Evolutionary conservation across 805 yeast genomes (phyloP).

Genomic region (Saturnispora galanensis): DNA sequence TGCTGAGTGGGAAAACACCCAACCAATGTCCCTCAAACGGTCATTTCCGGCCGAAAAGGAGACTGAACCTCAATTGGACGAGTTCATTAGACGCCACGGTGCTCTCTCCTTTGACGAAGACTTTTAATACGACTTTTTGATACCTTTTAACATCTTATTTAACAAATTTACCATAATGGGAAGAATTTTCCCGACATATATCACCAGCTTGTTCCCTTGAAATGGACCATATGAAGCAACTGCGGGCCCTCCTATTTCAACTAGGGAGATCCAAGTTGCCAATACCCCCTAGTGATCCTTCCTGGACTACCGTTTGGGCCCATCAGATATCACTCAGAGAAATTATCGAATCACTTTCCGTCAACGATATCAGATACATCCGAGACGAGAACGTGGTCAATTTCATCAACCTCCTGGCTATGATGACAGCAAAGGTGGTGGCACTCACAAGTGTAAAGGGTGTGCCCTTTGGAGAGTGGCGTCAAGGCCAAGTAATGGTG

Average conservation of each 20-base stretch:
- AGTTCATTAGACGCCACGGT: conserved; percentile 33
- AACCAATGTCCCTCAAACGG: conserved; percentile 1
- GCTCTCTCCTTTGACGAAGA: conserved; percentile 39
- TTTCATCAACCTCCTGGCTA: conserved; percentile 43
- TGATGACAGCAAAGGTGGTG: conserved; percentile 28
- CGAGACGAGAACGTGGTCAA: conserved; percentile 49
- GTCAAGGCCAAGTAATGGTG: conserved; percentile 37
- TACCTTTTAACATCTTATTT: background rate
- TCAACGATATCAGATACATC: conserved; percentile 48
- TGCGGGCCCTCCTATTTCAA: background rate
- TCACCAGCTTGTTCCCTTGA: no score
- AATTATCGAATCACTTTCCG: conserved; percentile 46
- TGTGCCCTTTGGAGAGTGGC: conserved; percentile 21
- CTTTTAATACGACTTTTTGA: conserved; percentile 24
- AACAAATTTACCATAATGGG: no score
- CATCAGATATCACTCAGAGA: conserved; percentile 46
- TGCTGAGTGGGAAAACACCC: background rate
- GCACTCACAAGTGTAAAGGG: conserved; percentile 16
- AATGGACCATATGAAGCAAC: conserved; percentile 1
- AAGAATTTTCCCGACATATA: no score
- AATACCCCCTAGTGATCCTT: conserved; percentile 1
- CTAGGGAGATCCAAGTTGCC: conserved; percentile 22
- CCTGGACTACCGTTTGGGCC: conserved; percentile 37
- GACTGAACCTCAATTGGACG: conserved; percentile 12
- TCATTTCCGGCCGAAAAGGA: background rate